Conservation (phyloP, 2,329 filamentous ascomycete genomes). For the Ophiocordyceps robertsii region DNA sequence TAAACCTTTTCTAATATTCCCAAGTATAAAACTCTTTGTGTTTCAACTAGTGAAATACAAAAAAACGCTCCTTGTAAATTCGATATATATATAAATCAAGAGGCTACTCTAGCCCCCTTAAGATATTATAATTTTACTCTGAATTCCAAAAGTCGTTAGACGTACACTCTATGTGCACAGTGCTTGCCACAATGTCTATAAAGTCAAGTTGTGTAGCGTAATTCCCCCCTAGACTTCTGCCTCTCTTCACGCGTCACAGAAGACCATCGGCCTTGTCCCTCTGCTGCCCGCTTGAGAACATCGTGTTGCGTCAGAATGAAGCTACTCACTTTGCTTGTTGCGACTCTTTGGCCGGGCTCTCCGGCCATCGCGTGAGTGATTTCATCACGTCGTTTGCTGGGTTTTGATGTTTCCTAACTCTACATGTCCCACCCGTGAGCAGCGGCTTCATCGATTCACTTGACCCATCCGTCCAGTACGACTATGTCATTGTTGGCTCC, state of each 20-base stretch:
- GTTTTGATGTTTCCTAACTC: neutral
- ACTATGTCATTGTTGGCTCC: conserved; percentile 51
- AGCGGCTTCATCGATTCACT: neutral
- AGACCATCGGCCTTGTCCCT: no score
- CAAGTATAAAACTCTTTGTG: no score
- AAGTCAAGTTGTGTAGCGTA: neutral
- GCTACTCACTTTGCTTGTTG: neutral
- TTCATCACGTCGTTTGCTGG: neutral
- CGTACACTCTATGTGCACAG: no score
- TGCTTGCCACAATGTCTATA: no score
- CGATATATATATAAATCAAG: no score
- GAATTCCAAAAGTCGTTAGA: no score
- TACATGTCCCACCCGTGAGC: no score
- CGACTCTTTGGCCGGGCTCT: neutral
- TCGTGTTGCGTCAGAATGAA: neutral
- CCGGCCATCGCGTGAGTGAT: neutral
- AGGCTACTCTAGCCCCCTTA: no score
- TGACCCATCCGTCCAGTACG: conserved; percentile 13
- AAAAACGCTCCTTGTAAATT: no score
- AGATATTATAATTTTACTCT: no score
- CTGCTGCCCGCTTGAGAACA: neutral
- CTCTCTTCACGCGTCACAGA: neutral
- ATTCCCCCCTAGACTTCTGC: neutral
- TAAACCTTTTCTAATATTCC: no score
- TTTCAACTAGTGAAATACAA: no score